Percentiles rank a stretch among this genome's conserved stretches.
These are phyloP conservation scores for Gentiana straminea DNA, from an alignment of 257 asterid species.

Conservation along the genomic window DNA sequence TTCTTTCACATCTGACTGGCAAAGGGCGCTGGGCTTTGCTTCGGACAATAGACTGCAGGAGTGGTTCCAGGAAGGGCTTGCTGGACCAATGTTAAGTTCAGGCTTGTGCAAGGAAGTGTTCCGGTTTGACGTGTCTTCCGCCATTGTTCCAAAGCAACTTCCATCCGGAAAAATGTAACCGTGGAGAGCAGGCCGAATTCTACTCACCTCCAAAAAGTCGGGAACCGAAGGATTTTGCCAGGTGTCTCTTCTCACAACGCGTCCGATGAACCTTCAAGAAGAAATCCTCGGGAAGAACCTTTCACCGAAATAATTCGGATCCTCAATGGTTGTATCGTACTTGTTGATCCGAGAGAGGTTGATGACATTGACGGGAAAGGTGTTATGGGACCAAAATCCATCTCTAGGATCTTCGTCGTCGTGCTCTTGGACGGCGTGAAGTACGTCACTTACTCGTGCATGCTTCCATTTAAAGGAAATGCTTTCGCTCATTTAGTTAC, in stretches of 20 bases:
- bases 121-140: conserved; percentile 81
- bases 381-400: conserved; percentile 65
- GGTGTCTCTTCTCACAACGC: conserved; percentile 44
- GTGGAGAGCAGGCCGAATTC: conserved; percentile 33
- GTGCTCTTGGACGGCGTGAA: conserved; percentile 80
- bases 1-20: conserved; percentile 16
- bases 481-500: conserved; percentile 57
- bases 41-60: conserved; percentile 77
- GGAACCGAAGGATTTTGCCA: conserved; percentile 67
- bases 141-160: conserved; percentile 56
- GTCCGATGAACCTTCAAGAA: conserved; percentile 35
- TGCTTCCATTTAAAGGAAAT: conserved; percentile 80
- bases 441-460: conserved; percentile 92
- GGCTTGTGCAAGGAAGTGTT: conserved; percentile 97
- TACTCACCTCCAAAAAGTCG: conserved; percentile 35
- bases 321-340: conserved; percentile 98
- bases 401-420: conserved; percentile 75
- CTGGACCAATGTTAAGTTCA: conserved; percentile 87
- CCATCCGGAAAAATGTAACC: conserved; percentile 34
- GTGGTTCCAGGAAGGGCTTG: conserved; percentile 98
- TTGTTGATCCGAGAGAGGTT: conserved; percentile 82
- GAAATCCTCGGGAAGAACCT: conserved; percentile 33
- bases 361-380: conserved; percentile 68
- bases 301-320: conserved; percentile 29
- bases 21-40: conserved; percentile 55